Base-by-base conservation (phyloP, 179 eudicot species). In the Patellifolia procumbens region DNA sequence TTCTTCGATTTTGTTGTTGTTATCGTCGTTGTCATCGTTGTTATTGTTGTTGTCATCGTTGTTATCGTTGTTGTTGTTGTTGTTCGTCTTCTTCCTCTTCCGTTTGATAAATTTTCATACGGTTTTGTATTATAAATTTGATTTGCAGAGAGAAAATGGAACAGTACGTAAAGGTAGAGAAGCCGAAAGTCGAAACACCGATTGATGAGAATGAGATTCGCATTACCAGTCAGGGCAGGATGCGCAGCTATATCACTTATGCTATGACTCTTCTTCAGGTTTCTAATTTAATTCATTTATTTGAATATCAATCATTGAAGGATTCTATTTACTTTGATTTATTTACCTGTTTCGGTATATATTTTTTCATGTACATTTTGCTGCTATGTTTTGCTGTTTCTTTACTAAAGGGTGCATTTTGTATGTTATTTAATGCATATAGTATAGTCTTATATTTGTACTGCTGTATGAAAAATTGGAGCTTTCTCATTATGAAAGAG, bases 181-280 rank as follows among this genome's bases (percentile, higher is more conserved):
- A 91, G 87, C 97, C 96, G 9, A 94, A 83, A 43, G 94, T 82
- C 32, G 98, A 91, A 70, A 85, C 97, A 7, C 94, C 98, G 28
- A 94, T 94, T 84, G 91, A 91, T 51, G 98, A 89, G 83, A 94
- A 94, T 79, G 98, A 94, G 88, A 94, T 94, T 84, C 89, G 97
- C 73, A 94, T 94, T 84, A 94, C 98, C 0, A 94, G 98, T 81
- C 98, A 92, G 76, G 98, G 98, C 55, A 85, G 98, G 88, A 91
- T 94, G 98, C 85, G 98, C 1, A 94, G 88, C 84, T 94, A 92
- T 55, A 94, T 94, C 82, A 88, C 97, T 12, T 94, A 94, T 70
- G 98, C 98, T 49, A 83, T 93, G 97, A 89, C 81, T 74, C 85
- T 93, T 83, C 93, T 93, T 76, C 92, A 91, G 92, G 98, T 93